These are phyloP conservation scores for Moniliophthora roreri DNA, from an alignment of 1,284 basidiomycete genomes.

Conservation along the genomic window DNA sequence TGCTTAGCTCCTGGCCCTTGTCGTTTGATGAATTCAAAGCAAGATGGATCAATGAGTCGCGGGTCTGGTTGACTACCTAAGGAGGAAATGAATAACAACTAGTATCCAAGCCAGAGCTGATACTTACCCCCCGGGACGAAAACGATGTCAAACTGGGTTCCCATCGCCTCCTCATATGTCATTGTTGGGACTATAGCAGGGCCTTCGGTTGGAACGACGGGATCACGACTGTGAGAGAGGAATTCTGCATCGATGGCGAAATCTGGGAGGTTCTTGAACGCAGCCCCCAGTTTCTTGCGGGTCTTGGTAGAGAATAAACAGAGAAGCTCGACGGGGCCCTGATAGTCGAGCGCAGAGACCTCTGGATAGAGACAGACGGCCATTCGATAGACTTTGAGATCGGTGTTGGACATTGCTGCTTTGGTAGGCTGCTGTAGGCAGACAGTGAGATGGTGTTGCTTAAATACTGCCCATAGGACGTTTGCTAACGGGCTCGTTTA, in stretches of 20 bases:
- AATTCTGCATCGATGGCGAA: slow-evolving; percentile 19
- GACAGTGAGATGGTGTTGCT: no score
- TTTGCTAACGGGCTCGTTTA: no score
- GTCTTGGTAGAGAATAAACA: slow-evolving; percentile 26
- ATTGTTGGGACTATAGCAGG: slow-evolving; percentile 18
- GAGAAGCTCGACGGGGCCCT: slow-evolving; percentile 31
- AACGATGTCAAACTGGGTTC: slow-evolving; percentile 24
- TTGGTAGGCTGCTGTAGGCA: no score
- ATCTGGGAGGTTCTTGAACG: slow-evolving; percentile 12
- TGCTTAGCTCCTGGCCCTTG: slow-evolving; percentile 23
- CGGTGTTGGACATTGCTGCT: no score
- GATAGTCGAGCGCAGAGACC: slow-evolving; percentile 29
- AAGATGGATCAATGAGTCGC: slow-evolving; percentile 11
- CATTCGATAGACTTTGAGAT: slow-evolving; percentile 18
- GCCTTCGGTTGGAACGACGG: slow-evolving; percentile 17
- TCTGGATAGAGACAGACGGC: slow-evolving; percentile 29
- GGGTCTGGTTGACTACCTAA: background rate
- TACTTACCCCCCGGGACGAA: slow-evolving; percentile 23
- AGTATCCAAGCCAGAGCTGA: background rate
- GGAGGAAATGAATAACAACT: background rate
- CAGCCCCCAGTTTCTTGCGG: background rate
- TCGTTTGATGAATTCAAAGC: slow-evolving; percentile 22
- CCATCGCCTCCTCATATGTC: slow-evolving; percentile 19
- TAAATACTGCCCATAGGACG: no score
- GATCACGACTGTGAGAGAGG: slow-evolving; percentile 21